Conservation (phyloP, 1,284 basidiomycete species). For the Sporisorium reilianum region DNA sequence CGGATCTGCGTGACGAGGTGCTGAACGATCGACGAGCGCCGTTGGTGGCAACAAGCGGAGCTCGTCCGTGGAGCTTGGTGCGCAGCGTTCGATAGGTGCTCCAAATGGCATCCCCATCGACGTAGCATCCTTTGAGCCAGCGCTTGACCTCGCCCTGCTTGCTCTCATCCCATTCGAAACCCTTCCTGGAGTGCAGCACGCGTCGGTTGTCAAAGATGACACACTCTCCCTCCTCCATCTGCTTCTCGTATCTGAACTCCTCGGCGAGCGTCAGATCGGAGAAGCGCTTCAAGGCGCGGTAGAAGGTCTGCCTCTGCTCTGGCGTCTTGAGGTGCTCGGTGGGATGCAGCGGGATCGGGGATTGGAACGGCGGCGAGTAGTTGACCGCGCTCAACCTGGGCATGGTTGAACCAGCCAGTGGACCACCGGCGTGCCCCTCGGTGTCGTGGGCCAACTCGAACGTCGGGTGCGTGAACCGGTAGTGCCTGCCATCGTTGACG, state of each 20-base stretch:
- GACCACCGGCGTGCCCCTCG: conserved; percentile 50
- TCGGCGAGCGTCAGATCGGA: conserved; percentile 76
- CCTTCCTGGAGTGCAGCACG: conserved; percentile 87
- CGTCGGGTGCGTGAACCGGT: conserved; percentile 82
- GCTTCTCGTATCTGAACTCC: conserved; percentile 76
- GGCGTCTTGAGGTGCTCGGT: conserved; percentile 26
- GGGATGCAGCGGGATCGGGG: conserved; percentile 72
- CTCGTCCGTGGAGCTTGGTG: conserved; percentile 35
- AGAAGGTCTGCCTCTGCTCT: conserved; percentile 51
- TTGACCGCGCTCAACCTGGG: conserved; percentile 74
- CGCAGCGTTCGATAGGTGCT: conserved; percentile 71
- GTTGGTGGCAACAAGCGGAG: conserved; percentile 15
- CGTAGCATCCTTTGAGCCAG: conserved; percentile 82
- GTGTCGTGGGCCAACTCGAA: conserved; percentile 75
- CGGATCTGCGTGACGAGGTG: conserved; percentile 4
- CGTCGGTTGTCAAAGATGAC: conserved; percentile 93
- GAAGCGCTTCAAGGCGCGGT: conserved; percentile 76
- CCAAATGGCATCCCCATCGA: conserved; percentile 82
- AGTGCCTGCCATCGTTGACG: conserved; percentile 87
- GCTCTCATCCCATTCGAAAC: conserved; percentile 75
- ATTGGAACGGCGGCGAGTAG: conserved; percentile 96
- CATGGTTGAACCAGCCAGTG: conserved; percentile 45
- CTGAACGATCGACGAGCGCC: conserved; percentile 21
- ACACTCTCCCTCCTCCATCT: conserved; percentile 83
- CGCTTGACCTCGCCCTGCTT: conserved; percentile 59